Base-by-base conservation (phyloP, 805 yeast genomes). In the Candida easanensis region DNA sequence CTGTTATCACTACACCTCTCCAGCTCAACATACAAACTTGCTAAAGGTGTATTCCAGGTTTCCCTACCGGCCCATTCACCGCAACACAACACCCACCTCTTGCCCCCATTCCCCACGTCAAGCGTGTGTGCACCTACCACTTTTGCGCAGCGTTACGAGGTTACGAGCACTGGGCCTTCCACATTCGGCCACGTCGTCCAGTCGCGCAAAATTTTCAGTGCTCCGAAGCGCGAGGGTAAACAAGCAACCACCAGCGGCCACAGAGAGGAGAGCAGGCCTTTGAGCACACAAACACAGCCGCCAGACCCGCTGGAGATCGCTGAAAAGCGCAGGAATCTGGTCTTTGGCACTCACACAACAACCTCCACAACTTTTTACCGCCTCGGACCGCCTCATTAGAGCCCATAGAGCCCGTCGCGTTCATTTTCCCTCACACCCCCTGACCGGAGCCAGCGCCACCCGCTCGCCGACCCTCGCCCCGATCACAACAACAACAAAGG, bases 391-490 rank as follows among this genome's bases (percentile, higher is more conserved):
- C 33, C 20, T 15, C 19, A 7, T n/a, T 5, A 8, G 18, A 30
- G 20, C 20, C 20, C 11, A n/a, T 16, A 16, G 11, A 30, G 18
- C 19, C n/a, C 19, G 9, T 13, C 19, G 19, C 33, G 20, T 30
- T 7, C 6, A 9, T n/a, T n/a, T 17, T 6, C 33, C 19, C 33
- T 17, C 19, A 6, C 31, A 8, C 7, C 33, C 33, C 33, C 33
- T 30, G 33, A 17, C 33, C 33, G 33, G 33, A 30, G 33, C 33
- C 33, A 30, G 19, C 33, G 39, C 39, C 39, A 36, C 39, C 39
- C 30, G 19, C 20, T 14, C 33, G 25, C 39, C 33, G 33, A 8
- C 33, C 33, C 22, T 13, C 16, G 36, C 21, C 15, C 27, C 25
- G 17, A 11, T 17, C 5, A 35, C 38, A 35, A 35, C 27, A 35